Evolutionary conservation across 2,329 filamentous ascomycete genomes (phyloP).

Genomic region (Celoporthe dispersa): DNA sequence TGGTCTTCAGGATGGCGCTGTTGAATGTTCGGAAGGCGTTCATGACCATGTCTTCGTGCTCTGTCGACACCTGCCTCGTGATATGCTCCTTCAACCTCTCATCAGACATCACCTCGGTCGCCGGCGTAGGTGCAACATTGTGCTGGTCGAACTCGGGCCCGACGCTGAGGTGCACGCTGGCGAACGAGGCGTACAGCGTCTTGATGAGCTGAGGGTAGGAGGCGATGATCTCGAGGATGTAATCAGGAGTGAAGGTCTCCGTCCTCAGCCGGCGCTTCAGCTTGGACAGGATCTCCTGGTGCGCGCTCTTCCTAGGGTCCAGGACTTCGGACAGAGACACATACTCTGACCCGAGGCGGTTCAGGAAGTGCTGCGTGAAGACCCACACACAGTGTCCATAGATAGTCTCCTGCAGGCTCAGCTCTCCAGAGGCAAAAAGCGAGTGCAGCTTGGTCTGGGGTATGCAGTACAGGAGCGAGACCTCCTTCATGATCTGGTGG

Average conservation of each 20-base stretch:
- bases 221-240: conserved; percentile 96
- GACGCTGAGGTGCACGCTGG: conserved; percentile 74
- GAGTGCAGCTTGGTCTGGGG: conserved; percentile 95
- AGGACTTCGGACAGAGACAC: conserved; percentile 81
- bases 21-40: conserved; percentile 96
- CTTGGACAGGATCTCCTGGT: conserved; percentile 87
- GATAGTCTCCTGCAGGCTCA: conserved; percentile 95
- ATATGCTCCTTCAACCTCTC: conserved; percentile 76
- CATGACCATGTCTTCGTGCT: conserved; percentile 99
- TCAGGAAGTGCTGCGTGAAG: conserved; percentile 97
- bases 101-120: conserved; percentile 74
- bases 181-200: conserved; percentile 88
- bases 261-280: conserved; percentile 93
- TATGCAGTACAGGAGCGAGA: conserved; percentile 95
- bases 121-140: conserved; percentile 58
- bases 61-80: conserved; percentile 79
- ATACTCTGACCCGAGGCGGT: conserved; percentile 91
- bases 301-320: conserved; percentile 78
- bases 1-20: conserved; percentile 90
- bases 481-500: conserved; percentile 98
- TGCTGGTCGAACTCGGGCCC: conserved; percentile 56
- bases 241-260: conserved; percentile 97
- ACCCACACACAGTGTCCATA: conserved; percentile 98
- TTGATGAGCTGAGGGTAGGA: conserved; percentile 87
- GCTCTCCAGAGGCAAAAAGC: conserved; percentile 81